phyloP scores from a whole-genome alignment of 306 rosid genomes.

The Glycine soja region DNA sequence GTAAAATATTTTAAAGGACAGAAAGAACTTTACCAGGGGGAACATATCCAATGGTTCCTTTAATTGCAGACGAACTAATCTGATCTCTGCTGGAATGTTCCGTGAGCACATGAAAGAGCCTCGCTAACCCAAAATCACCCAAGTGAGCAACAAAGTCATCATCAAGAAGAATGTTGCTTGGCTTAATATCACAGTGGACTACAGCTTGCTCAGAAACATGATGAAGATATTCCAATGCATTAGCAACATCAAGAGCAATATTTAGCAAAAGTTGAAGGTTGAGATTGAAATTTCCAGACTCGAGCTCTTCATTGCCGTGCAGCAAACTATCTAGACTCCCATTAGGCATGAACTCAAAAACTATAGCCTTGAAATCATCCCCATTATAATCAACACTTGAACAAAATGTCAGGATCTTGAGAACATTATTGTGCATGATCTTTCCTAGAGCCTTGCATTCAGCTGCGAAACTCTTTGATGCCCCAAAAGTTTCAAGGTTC shows the following conservation, averaged over 20 bases:
- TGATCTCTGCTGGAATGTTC: constrained; percentile 18
- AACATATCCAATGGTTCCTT: constrained; percentile 52
- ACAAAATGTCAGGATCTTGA: constrained; percentile 44
- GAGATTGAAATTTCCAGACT: not conserved
- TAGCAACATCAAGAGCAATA: constrained; percentile 57
- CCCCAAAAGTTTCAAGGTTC: constrained; percentile 46
- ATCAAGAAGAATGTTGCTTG: constrained; percentile 57
- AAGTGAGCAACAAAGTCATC: constrained; percentile 48
- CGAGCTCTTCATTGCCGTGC: not conserved
- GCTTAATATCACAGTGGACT: constrained; percentile 62
- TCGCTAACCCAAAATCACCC: constrained; percentile 63
- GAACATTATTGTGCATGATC: constrained; percentile 46
- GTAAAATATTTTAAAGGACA: not conserved
- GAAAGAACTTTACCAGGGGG: constrained; percentile 44
- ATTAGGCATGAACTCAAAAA: constrained; percentile 52
- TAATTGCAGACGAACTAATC: constrained; percentile 32
- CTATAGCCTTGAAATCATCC: constrained; percentile 47
- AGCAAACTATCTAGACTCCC: constrained; percentile 53
- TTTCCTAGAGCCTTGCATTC: constrained; percentile 50
- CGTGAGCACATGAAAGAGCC: constrained; percentile 27
- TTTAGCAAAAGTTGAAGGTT: constrained; percentile 35
- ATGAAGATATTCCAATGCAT: constrained; percentile 57
- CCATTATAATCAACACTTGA: constrained; percentile 50
- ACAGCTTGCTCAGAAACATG: constrained; percentile 40
- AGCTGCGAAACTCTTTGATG: constrained; percentile 50